These are phyloP conservation scores for Solanum medicagineum DNA, from an alignment of 257 asterid genomes.

Conservation along the genomic window DNA sequence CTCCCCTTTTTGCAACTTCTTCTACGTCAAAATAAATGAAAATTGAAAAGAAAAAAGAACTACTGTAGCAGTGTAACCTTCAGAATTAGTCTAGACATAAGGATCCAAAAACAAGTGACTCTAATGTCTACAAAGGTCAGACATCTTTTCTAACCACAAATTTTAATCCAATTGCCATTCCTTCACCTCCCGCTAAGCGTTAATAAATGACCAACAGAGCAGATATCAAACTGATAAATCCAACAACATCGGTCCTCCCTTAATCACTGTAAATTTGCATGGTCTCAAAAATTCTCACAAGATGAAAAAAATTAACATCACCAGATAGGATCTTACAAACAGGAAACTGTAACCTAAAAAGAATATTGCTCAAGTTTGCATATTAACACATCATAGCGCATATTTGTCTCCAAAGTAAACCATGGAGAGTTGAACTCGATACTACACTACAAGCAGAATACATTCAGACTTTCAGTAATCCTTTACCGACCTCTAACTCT, in stretches of 20 bases:
- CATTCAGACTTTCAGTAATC: not conserved
- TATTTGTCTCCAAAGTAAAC: not conserved
- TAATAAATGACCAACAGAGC: not conserved
- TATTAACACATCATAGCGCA: not conserved
- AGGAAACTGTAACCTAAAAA: not conserved
- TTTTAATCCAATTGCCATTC: not conserved
- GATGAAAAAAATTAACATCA: not conserved
- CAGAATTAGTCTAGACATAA: not conserved
- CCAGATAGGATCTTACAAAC: not conserved
- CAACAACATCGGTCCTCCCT: not conserved
- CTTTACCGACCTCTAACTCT: slow-evolving; percentile 70
- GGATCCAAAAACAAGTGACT: not conserved
- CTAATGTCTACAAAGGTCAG: not conserved
- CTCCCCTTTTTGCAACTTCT: too few species aligned
- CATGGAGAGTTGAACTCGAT: not conserved
- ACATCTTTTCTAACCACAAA: not conserved
- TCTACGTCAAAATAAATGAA: too few species aligned
- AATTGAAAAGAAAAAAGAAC: not conserved
- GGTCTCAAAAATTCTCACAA: not conserved
- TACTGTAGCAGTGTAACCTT: not conserved
- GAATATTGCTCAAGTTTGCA: not conserved
- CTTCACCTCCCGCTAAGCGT: not conserved
- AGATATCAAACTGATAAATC: not conserved
- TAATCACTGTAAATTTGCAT: not conserved
- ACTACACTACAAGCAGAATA: not conserved